Base-by-base conservation (phyloP, 2,329 filamentous ascomycete genomes). In the Phialophora expanda region DNA sequence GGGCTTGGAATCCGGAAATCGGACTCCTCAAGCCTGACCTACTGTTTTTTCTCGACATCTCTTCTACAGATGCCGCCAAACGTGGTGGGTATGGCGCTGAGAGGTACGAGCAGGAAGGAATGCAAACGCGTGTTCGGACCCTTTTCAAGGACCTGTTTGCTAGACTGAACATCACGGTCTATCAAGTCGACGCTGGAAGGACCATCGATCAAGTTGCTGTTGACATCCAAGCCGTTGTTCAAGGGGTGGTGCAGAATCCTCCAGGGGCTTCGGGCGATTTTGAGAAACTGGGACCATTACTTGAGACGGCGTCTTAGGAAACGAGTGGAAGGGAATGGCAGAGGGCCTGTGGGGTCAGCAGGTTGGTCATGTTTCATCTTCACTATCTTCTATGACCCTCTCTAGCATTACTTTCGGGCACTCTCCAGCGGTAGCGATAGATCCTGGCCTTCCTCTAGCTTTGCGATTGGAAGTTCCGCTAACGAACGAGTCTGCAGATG, bases 81-180 rank as follows among this genome's bases (percentile, higher is more conserved):
- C 84, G 95, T 20, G 93, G 92, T n/a, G 94, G 92, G 0, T 99
- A 89, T 82, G 95, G 95, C 1, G 86, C 84, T 20, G 95, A 99
- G 82, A 84, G 91, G 69, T 99, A 98, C 75, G 95, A 99, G 80
- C 90, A 87, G 75, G 86, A 85, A 66, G 87, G 89, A 74, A 91
- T 97, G 87, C 95, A 99, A 80, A 82, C 84, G 66, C 85, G 87
- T 9, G 95, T 98, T 14, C 82, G 91, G 22, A 85, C 88, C 68
- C 76, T 96, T 57, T 97, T 96, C 76, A 84, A 79, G 48, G 79
- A 80, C 12, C 73, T 89, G 70, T 79, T 83, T 68, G 72, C 77
- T 4, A 54, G 67, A 24, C 61, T 73, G 3, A 82, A 84, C 65
- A 81, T 83, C 32, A 82, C 86, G 67, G 82, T 88, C 63, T 77